Percentiles rank a stretch among this genome's conserved stretches.
Evolutionary conservation across 2,329 filamentous ascomycete species (phyloP).

Genomic region (Ophiostoma sp.): DNA sequence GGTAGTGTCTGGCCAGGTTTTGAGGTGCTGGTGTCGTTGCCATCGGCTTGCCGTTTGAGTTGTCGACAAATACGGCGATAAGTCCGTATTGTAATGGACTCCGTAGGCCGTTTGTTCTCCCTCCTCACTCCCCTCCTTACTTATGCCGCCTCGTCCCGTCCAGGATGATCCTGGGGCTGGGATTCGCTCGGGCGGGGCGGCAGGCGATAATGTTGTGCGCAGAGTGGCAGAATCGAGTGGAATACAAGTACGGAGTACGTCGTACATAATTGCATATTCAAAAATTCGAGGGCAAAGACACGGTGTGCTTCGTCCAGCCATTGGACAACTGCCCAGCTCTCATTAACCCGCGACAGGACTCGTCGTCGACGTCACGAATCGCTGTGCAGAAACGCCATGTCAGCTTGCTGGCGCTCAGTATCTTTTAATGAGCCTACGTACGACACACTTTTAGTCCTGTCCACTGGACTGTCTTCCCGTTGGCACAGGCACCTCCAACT

Average conservation of each 20-base stretch:
- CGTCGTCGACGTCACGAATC: neutral
- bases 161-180: slow-evolving; percentile 11
- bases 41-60: neutral
- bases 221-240: neutral
- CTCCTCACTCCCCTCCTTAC: neutral
- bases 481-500: neutral
- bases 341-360: slow-evolving; percentile 13
- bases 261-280: neutral
- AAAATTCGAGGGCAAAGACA: neutral
- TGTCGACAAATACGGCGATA: neutral
- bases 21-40: neutral
- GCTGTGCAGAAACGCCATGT: neutral
- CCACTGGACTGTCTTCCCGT: neutral
- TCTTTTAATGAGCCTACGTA: neutral
- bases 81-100: neutral
- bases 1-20: neutral
- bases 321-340: neutral
- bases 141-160: slow-evolving; percentile 12
- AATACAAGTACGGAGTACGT: no score
- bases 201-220: neutral
- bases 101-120: neutral
- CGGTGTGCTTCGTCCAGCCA: neutral
- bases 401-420: neutral
- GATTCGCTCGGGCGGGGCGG: neutral
- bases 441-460: neutral